Percentiles rank a stretch among this genome's conserved stretches.
These are phyloP conservation scores for Plasmodium malariae DNA, from an alignment of 169 alveolate species.

Conservation along the genomic window DNA sequence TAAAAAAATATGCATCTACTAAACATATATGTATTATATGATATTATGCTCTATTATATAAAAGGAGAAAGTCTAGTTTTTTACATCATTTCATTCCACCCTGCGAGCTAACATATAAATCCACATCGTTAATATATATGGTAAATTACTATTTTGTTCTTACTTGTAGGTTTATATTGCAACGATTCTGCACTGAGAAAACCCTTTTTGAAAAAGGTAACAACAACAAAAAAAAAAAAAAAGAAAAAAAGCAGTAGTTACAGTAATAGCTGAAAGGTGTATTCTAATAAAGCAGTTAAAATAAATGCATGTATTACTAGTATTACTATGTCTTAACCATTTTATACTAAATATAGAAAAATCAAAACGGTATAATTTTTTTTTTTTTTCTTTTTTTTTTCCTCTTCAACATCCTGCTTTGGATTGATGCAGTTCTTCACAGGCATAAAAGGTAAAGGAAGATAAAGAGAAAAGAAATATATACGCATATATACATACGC, in stretches of 20 bases:
- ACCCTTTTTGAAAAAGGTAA: slow-evolving; percentile 62
- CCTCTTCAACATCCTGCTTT: slow-evolving; percentile 16
- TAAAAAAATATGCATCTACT: neutral
- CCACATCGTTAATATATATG: neutral
- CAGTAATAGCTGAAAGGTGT: too few species aligned
- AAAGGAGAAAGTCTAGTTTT: too few species aligned
- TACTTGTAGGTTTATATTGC: slow-evolving; percentile 19
- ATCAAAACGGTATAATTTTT: neutral
- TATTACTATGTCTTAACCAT: neutral
- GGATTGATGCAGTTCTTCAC: slow-evolving; percentile 18
- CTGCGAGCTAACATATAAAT: neutral
- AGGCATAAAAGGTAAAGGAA: slow-evolving; percentile 24
- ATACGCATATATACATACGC: neutral
- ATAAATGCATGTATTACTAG: neutral
- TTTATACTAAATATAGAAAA: neutral
- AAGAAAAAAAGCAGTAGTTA: neutral
- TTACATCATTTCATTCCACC: too few species aligned
- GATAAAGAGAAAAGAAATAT: neutral
- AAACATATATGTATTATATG: neutral
- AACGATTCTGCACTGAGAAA: slow-evolving; percentile 18
- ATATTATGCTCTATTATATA: neutral
- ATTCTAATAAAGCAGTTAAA: too few species aligned
- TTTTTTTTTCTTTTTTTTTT: too few species aligned
- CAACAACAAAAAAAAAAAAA: neutral
- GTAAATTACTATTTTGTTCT: neutral